Percentiles rank a stretch among this genome's conserved stretches.
Conservation (phyloP, 2,329 filamentous ascomycete genomes). For the Berkeleyomyces rouxiae region DNA sequence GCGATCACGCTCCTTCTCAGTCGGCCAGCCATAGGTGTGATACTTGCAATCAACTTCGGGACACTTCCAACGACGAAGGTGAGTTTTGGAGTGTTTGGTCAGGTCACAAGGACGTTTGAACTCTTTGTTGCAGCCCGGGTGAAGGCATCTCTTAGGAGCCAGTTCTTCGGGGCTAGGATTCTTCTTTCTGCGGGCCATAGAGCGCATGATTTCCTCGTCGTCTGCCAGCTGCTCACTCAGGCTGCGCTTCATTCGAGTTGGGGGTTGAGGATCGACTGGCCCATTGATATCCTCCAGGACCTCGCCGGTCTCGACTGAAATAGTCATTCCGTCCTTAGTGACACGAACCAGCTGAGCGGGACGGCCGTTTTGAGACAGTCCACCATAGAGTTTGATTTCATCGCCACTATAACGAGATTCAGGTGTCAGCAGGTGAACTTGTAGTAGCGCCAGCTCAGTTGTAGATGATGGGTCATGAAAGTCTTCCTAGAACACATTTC, state of each 20-base stretch:
- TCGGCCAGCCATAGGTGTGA: conserved; percentile 78
- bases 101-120: conserved; percentile 96
- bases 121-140: conserved; percentile 66
- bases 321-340: conserved; percentile 61
- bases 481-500: neutral
- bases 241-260: conserved; percentile 47
- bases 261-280: conserved; percentile 23
- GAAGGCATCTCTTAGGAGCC: conserved; percentile 59
- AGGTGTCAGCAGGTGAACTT: conserved; percentile 17
- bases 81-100: conserved; percentile 96
- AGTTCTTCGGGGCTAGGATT: conserved; percentile 74
- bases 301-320: conserved; percentile 59
- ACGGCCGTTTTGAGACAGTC: conserved; percentile 63
- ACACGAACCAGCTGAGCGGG: conserved; percentile 72
- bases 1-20: conserved; percentile 91
- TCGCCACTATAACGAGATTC: conserved; percentile 30
- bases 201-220: conserved; percentile 69
- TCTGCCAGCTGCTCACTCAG: conserved; percentile 54
- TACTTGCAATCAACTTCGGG: conserved; percentile 72
- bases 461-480: neutral
- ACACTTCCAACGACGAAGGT: conserved; percentile 94
- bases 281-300: conserved; percentile 36
- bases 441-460: neutral
- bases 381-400: conserved; percentile 65
- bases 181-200: conserved; percentile 93